Base-by-base conservation (phyloP, 1,284 basidiomycete species). In the Cryptococcus hybrid region DNA sequence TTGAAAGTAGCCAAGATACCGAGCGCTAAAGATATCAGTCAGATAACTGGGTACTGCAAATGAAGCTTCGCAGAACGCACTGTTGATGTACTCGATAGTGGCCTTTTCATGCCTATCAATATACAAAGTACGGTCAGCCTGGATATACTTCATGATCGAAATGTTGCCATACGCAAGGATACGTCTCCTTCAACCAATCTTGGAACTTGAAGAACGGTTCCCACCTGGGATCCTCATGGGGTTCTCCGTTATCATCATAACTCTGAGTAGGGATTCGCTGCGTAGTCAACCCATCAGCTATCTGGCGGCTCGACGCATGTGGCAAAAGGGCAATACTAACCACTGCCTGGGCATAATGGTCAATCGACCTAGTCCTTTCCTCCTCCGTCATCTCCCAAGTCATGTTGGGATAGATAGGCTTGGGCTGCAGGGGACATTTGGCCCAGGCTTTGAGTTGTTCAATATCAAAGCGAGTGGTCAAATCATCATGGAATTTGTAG, bases 1-100 rank as follows among this genome's bases (percentile, higher is more conserved):
- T 77, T 53, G 60, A 80, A 77, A 0, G 80, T 82, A 53, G 78
- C 79, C 5, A 82, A 54, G 35, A 82, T 76, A 36, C 80, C 81
- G 35, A 81, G 73, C 1, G 73, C 70, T 73, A 47, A 13, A 11
- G n/a, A 44, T 7, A 9, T 46, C 46, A 24, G 42, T 46, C 36
- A 45, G 38, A 7, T 12, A 35, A 4, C 30, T 34, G 35, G n/a
- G 12, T 47, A 12, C 13, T 34, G 34, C 37, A 11, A 13, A 30
- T 18, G 8, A 5, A 30, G 24, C 24, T 24, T 37, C 24, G 30
- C 11, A 9, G 15, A 5, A 61, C 69, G 48, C 48, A 73, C 71
- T 69, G 63, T 82, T 81, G 62, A 82, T 74, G 38, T 74, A 70
- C 55, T 77, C 77, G 40, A 78, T 61, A n/a, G 71, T 68, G 35